Conservation (phyloP, 495 filamentous ascomycete species). For the Xylaria palmicola region DNA sequence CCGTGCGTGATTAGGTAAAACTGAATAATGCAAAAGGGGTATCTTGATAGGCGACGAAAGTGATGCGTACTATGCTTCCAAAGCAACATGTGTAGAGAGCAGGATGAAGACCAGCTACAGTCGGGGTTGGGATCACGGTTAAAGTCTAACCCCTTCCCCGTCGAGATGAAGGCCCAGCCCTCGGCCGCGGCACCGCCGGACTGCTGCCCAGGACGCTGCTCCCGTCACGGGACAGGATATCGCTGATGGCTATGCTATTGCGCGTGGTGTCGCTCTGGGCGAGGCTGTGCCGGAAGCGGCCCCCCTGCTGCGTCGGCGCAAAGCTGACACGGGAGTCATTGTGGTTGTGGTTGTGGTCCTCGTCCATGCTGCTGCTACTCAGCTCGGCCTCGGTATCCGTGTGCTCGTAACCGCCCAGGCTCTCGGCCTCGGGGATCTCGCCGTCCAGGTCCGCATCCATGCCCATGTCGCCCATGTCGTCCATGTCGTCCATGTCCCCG, state of each 20-base stretch:
- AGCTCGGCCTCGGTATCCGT: constrained; percentile 81
- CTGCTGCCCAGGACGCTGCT: constrained; percentile 51
- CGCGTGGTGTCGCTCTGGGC: constrained; percentile 41
- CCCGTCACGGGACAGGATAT: constrained; percentile 47
- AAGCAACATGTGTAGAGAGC: neutral
- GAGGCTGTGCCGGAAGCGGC: constrained; percentile 29
- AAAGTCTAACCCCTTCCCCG: constrained; percentile 18
- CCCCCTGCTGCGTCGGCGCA: constrained; percentile 19
- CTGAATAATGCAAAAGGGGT: constrained; percentile 13
- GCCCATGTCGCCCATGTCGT: constrained; percentile 46
- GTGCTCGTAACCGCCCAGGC: constrained; percentile 64
- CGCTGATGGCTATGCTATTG: constrained; percentile 51
- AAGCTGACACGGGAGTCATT: constrained; percentile 29
- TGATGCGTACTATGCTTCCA: neutral
- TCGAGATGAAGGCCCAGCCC: constrained; percentile 15
- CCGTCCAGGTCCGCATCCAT: constrained; percentile 64
- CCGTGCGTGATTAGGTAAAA: constrained; percentile 17
- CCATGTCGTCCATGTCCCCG: constrained; percentile 43
- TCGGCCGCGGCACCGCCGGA: constrained; percentile 35
- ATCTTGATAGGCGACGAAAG: constrained; percentile 11
- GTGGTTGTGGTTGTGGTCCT: constrained; percentile 33
- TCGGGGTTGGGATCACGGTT: neutral
- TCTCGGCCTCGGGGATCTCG: constrained; percentile 63
- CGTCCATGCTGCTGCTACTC: constrained; percentile 42
- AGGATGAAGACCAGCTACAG: neutral